A percentile compares a stretch with the other conserved stretches of the same genome.
Evolutionary conservation across 1,284 basidiomycete genomes (phyloP).

Genomic region (Erythrobasidium hasegawianum): DNA sequence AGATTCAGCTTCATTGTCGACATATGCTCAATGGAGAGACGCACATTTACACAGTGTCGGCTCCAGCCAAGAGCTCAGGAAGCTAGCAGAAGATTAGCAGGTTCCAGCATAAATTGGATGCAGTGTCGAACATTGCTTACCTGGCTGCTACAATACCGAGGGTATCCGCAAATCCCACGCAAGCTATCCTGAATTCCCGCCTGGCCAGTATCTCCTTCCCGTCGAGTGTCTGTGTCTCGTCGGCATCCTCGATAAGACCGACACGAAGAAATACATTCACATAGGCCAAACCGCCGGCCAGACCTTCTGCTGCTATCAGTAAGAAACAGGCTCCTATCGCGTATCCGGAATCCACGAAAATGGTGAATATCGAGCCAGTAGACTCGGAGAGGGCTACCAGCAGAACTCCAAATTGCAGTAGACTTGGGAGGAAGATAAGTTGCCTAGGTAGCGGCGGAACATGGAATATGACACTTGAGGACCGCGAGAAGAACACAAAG

Average conservation of each 20-base stretch:
- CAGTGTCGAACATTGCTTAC: neutral
- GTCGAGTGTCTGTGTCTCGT: conserved; percentile 10
- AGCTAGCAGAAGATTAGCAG: neutral
- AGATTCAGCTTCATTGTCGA: neutral
- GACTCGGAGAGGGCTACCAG: conserved; percentile 36
- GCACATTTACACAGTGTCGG: conserved; percentile 25
- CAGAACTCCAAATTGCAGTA: conserved; percentile 43
- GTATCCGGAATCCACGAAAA: conserved; percentile 29
- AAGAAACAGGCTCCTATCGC: conserved; percentile 36
- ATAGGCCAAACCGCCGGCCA: conserved; percentile 43
- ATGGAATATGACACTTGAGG: conserved; percentile 75
- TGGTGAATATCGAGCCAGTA: conserved; percentile 32
- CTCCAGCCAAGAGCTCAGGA: conserved; percentile 32
- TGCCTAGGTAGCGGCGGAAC: conserved; percentile 72
- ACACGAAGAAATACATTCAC: conserved; percentile 41
- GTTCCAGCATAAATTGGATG: neutral
- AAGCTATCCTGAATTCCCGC: conserved; percentile 39
- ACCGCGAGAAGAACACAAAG: conserved; percentile 92
- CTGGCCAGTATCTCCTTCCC: conserved; percentile 25
- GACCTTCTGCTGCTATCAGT: conserved; percentile 41
- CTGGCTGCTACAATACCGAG: conserved; percentile 36
- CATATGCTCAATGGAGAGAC: too few relatives aligned
- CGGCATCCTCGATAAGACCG: conserved; percentile 34
- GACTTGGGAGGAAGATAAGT: conserved; percentile 64
- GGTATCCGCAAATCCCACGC: conserved; percentile 44